These are phyloP conservation scores for Sphaerulina musiva DNA, from an alignment of 2,329 filamentous ascomycete species.

Conservation along the genomic window DNA sequence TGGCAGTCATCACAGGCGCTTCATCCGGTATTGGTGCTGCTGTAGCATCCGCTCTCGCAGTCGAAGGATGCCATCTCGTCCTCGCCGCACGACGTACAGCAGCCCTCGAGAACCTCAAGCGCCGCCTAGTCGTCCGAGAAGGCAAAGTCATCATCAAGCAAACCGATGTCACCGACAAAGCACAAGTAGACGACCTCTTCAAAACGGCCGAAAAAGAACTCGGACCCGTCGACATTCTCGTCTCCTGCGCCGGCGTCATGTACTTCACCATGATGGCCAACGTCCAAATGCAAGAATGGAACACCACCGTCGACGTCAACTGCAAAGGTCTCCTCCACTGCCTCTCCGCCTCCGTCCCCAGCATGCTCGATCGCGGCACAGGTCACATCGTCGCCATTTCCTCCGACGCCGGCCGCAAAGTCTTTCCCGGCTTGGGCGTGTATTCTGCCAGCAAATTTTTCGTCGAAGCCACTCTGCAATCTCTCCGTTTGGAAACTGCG, in stretches of 20 bases:
- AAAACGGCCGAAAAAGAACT: slow-evolving; percentile 54
- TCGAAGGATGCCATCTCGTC: slow-evolving; percentile 64
- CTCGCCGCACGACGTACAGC: slow-evolving; percentile 65
- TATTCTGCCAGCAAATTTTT: slow-evolving; percentile 83
- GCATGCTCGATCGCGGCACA: slow-evolving; percentile 61
- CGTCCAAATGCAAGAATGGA: slow-evolving; percentile 66
- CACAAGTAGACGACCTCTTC: slow-evolving; percentile 62
- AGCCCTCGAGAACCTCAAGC: slow-evolving; percentile 61
- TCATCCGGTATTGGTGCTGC: slow-evolving; percentile 75
- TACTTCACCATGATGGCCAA: slow-evolving; percentile 87
- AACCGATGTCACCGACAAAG: slow-evolving; percentile 65
- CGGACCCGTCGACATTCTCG: slow-evolving; percentile 69
- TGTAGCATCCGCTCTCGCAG: slow-evolving; percentile 60
- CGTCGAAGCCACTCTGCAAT: slow-evolving; percentile 73
- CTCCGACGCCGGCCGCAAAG: slow-evolving; percentile 73
- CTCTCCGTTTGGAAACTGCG: slow-evolving; percentile 66
- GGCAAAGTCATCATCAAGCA: slow-evolving; percentile 61
- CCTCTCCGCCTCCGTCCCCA: slow-evolving; percentile 61
- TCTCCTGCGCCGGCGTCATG: slow-evolving; percentile 77
- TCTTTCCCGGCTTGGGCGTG: slow-evolving; percentile 73
- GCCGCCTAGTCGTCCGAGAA: slow-evolving; percentile 50
- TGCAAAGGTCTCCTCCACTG: slow-evolving; percentile 76
- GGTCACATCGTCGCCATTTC: slow-evolving; percentile 77
- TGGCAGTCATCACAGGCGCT: slow-evolving; percentile 71
- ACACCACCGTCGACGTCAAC: slow-evolving; percentile 76